Evolutionary conservation across 2,329 filamentous ascomycete genomes (phyloP).

Genomic region (Neocatenulostroma microsporum): DNA sequence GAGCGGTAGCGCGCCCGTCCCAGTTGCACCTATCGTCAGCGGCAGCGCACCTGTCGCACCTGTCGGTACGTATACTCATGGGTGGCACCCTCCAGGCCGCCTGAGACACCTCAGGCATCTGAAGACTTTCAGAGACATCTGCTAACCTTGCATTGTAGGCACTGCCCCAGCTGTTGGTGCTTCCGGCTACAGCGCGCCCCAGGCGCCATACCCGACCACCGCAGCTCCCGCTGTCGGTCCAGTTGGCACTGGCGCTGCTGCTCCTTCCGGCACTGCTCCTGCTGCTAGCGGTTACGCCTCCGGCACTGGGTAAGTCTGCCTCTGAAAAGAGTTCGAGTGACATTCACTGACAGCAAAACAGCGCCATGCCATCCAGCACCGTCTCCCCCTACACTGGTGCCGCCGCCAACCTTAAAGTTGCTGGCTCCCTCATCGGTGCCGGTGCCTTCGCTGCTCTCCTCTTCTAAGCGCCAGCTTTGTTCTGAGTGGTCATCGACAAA

Average conservation of each 20-base stretch:
- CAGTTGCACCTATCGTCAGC: neutral
- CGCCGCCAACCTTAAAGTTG: conserved; percentile 10
- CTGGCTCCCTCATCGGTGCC: conserved; percentile 12
- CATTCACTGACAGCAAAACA: conserved; percentile 1
- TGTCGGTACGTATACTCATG: too few relatives aligned
- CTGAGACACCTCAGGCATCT: neutral
- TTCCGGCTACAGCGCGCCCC: too few relatives aligned
- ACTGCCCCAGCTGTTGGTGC: too few relatives aligned
- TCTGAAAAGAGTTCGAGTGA: neutral
- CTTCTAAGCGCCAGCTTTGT: conserved; percentile 9
- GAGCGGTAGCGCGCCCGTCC: neutral
- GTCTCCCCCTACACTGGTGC: conserved; percentile 1
- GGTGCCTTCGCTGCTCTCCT: conserved; percentile 17
- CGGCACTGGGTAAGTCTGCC: conserved; percentile 11
- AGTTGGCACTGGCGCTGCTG: conserved; percentile 2
- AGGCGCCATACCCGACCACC: conserved; percentile 3
- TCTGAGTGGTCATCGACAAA: conserved; percentile 1
- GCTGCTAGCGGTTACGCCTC: conserved; percentile 7
- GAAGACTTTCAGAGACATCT: too few relatives aligned
- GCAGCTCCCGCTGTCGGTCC: conserved; percentile 1
- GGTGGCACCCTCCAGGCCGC: neutral
- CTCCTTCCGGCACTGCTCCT: conserved; percentile 3
- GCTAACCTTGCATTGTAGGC: too few relatives aligned
- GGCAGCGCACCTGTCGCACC: neutral
- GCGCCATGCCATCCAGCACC: conserved; percentile 1